Evolutionary conservation across 495 filamentous ascomycete species (phyloP).

Genomic region (Peziza echinospora): DNA sequence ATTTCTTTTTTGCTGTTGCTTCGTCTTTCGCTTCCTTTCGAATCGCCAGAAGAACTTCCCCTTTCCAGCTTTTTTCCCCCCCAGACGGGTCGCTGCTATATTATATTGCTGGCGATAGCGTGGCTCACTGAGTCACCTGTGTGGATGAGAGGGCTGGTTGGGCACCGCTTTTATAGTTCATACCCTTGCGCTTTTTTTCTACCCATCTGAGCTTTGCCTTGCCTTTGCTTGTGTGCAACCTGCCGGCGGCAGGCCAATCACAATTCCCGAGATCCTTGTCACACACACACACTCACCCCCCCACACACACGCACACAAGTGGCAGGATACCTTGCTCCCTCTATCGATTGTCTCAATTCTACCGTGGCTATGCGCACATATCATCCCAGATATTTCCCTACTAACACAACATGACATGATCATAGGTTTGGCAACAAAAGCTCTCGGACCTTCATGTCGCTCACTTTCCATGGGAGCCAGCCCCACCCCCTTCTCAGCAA

Average conservation of each 20-base stretch:
- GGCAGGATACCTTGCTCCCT: not conserved
- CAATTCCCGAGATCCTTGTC: not conserved
- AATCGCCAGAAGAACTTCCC: conserved; percentile 8
- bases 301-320: too few species aligned
- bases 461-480: conserved; percentile 85
- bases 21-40: conserved; percentile 9
- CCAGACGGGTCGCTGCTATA: not conserved
- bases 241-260: not conserved
- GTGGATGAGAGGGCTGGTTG: conserved; percentile 4
- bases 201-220: conserved; percentile 3
- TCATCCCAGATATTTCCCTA: not conserved
- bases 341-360: not conserved
- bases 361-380: not conserved
- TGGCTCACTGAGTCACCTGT: not conserved
- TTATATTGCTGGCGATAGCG: conserved; percentile 1
- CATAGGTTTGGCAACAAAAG: conserved; percentile 79
- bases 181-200: conserved; percentile 16
- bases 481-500: conserved; percentile 32
- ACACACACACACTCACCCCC: too few species aligned
- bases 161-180: conserved; percentile 17
- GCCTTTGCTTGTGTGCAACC: conserved; percentile 4
- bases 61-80: conserved; percentile 9
- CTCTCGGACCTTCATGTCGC: conserved; percentile 63
- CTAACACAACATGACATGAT: not conserved
- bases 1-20: conserved; percentile 8